A percentile compares a stretch with the other conserved stretches of the same genome.
These are phyloP conservation scores for Penicillium sp. DNA, from an alignment of 2,329 filamentous ascomycete species.

Conservation along the genomic window DNA sequence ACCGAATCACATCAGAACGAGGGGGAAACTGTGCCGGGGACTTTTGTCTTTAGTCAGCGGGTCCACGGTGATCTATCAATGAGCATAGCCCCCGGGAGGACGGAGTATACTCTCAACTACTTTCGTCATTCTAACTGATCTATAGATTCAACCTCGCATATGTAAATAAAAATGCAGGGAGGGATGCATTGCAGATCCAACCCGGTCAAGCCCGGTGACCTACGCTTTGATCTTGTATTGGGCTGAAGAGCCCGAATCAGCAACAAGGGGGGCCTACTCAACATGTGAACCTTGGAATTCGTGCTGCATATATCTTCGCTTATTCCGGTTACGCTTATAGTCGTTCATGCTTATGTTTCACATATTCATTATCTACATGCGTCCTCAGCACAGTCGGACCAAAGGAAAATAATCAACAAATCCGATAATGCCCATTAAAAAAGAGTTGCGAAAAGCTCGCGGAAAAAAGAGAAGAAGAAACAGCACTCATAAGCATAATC, in stretches of 20 bases:
- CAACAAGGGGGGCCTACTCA: background rate
- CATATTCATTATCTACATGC: background rate
- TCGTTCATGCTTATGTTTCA: background rate
- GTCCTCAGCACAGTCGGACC: background rate
- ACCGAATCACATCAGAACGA: background rate
- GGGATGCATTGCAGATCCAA: slow-evolving; percentile 16
- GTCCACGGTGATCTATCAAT: background rate
- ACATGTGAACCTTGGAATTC: background rate
- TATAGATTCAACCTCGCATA: slow-evolving; percentile 1
- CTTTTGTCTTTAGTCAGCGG: background rate
- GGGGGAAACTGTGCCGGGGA: background rate
- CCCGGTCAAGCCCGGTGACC: slow-evolving; percentile 12
- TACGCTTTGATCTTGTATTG: slow-evolving; percentile 19
- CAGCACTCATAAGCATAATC: background rate
- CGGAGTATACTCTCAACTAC: background rate
- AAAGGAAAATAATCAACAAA: background rate
- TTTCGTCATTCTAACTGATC: background rate
- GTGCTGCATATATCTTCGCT: background rate
- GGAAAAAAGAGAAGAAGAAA: background rate
- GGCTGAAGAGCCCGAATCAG: slow-evolving; percentile 6
- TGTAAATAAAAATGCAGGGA: slow-evolving; percentile 18
- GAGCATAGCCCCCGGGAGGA: no score
- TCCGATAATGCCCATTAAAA: background rate
- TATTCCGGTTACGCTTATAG: background rate
- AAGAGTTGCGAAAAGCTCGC: background rate